Percentiles rank a stretch among this genome's conserved stretches.
phyloP scores from a whole-genome alignment of 129 eudicot species.

The Saposhnikovia divaricata region DNA sequence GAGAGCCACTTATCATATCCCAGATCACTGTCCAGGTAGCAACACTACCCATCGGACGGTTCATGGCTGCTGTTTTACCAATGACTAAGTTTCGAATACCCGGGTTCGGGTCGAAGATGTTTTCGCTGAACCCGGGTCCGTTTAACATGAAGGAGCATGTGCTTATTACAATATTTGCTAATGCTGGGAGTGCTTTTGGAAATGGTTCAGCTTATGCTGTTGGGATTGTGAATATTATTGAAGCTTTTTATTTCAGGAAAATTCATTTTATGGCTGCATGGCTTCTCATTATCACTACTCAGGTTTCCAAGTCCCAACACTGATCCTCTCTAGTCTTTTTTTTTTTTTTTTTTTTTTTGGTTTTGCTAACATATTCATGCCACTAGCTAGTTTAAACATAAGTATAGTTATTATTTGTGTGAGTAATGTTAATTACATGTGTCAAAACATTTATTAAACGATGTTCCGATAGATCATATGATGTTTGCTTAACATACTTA shows the following conservation, averaged over 20 bases:
- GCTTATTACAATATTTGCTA: conserved; percentile 65
- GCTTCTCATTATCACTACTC: conserved; percentile 78
- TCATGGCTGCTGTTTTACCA: conserved; percentile 64
- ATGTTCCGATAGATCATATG: not conserved
- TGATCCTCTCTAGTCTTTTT: not conserved
- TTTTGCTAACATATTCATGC: not conserved
- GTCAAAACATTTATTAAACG: too few relatives aligned
- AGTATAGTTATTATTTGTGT: too few relatives aligned
- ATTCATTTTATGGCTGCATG: conserved; percentile 59
- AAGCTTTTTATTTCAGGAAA: conserved; percentile 40
- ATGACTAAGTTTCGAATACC: conserved; percentile 26
- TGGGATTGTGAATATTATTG: conserved; percentile 62
- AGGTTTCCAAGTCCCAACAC: conserved; percentile 31
- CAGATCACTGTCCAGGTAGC: conserved; percentile 73
- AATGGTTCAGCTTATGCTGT: conserved; percentile 77
- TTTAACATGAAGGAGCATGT: conserved; percentile 93
- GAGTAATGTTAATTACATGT: too few relatives aligned
- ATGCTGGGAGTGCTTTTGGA: conserved; percentile 78
- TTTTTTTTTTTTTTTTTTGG: too few relatives aligned
- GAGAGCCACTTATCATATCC: conserved; percentile 45
- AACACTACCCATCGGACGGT: conserved; percentile 59
- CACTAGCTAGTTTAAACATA: too few relatives aligned
- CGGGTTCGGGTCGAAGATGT: conserved; percentile 31
- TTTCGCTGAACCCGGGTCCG: conserved; percentile 79
- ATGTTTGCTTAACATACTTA: too few relatives aligned